Evolutionary conservation across 139 green algal species (phyloP).

Genomic region (Ettlia oleoabundans): DNA sequence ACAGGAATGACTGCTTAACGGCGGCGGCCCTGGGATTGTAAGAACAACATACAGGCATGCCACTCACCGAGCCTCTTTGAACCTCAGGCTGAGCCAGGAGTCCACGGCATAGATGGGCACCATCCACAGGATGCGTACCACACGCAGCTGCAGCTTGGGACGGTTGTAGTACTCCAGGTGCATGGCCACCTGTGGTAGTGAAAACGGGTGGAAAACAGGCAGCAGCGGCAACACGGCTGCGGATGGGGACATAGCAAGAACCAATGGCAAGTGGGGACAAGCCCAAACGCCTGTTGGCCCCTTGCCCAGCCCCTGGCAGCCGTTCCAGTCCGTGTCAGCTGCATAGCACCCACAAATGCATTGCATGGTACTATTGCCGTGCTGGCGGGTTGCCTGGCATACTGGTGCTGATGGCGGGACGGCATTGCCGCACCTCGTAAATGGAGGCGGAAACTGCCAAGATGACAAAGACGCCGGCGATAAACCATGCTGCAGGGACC

Average conservation of each 20-base stretch:
- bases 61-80: conserved; percentile 55
- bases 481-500: conserved; percentile 80
- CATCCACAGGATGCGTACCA: conserved; percentile 93
- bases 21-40: not conserved
- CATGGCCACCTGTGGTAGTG: conserved; percentile 77
- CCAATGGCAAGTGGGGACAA: not conserved
- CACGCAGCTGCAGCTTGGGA: conserved; percentile 86
- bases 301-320: not conserved
- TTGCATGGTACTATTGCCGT: no score
- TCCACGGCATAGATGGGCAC: conserved; percentile 93
- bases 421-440: conserved; percentile 78
- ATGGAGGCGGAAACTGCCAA: conserved; percentile 82
- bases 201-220: not conserved
- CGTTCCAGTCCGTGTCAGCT: not conserved
- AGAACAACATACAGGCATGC: not conserved
- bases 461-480: conserved; percentile 92
- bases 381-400: no score
- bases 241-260: no score
- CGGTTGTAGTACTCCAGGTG: conserved; percentile 94
- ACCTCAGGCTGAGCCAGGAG: conserved; percentile 86
- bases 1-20: no score
- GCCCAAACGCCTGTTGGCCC: not conserved
- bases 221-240: not conserved
- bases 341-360: no score
- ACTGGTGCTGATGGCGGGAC: no score